Evolutionary conservation across 2,329 filamentous ascomycete species (phyloP), one percentile per base, ranked within the genome.

Genomic region (Fusarium paranaense): DNA sequence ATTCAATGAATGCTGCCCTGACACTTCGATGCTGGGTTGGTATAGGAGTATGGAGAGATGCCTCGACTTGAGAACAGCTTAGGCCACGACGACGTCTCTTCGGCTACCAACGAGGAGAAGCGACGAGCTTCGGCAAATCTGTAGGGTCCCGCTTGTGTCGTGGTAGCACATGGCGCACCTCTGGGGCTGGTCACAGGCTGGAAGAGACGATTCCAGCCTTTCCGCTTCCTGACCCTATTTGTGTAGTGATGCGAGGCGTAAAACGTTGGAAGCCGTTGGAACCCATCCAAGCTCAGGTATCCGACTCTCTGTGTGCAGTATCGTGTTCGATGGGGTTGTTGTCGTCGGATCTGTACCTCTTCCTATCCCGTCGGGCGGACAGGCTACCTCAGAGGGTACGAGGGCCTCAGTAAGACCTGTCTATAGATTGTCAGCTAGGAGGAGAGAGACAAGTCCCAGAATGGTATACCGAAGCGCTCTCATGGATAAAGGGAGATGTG

Each of bases 111-210:
- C 56, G 38, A 8, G n/a, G 27, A 30, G 54, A 76, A 75, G 67
- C 62, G 71, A 77, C 58, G 33, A 66, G 32, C 52, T 64, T 72
- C 62, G 69, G 65, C 61, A 76, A 61, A 18, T 65, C 67, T 78
- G 74, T 69, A 58, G 37, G 68, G 71, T 69, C 47, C 71, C 73
- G 74, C 45, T 42, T 73, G 72, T 71, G 71, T 35, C 22, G 22
- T 62, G 67, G 77, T 78, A 54, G 32, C 63, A 79, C 77, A 74
- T 72, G 62, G 67, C 62, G 72, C 42, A 67, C 66, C 63, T 69
- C 66, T 37, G 64, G 69, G 69, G 68, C 64, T 68, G 52, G 69
- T 27, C 30, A 22, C 56, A 62, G 45, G 60, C 33, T 65, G 63
- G 50, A 58, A 56, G 62, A 58, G 63, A 35, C 61, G 22, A 33